Base-by-base conservation (phyloP, 805 yeast species). In the Isabelozyma pseudorhagii region DNA sequence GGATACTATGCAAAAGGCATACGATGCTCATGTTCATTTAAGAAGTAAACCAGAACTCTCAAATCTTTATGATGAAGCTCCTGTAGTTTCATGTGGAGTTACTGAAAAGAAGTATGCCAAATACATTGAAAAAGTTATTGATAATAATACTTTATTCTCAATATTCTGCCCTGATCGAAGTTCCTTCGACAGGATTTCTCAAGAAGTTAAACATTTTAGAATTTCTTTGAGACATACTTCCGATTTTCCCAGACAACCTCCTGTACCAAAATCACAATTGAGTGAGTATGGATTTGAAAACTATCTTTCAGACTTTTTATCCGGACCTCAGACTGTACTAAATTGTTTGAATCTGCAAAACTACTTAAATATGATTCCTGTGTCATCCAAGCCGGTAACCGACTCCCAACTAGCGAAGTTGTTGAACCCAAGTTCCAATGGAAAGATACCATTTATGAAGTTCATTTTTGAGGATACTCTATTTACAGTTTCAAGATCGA, bases 211-310 rank as follows among this genome's bases (percentile, higher is more conserved):
- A 50, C 60, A 59, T 13, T 68, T 69, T 47, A 79, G 79, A 50
- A 81, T 83, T 5, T 80, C 89, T 10, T 74, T 85, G 46, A 81
- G 90, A 75, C 78, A 82, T 1, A 55, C 59, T 52, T 50, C 63
- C 50, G 31, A 49, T 43, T 11, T 49, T 46, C 46, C 50, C n/a
- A 52, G 53, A 40, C 72, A 47, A 52, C 38, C 43, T 48, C 62
- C 55, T 6, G 52, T 61, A 40, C 51, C 63, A 1, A 42, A 50
- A 2, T 71, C 71, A 8, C 61, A 75, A 44, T 56, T 90, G 2
- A 58, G 54, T 28, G 36, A 49, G 0, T 64, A 72, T 18, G 97
- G 97, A 0, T 91, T 94, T 64, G 96, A 88, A 48, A 94, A 96
- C 0, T 89, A 81, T 59, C 56, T 91, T 25, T 66, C 79, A 2